Evolutionary conservation across 441 rosid species (phyloP), one percentile per base, ranked within the genome.

Genomic region (Pelargonium exstipulatum): DNA sequence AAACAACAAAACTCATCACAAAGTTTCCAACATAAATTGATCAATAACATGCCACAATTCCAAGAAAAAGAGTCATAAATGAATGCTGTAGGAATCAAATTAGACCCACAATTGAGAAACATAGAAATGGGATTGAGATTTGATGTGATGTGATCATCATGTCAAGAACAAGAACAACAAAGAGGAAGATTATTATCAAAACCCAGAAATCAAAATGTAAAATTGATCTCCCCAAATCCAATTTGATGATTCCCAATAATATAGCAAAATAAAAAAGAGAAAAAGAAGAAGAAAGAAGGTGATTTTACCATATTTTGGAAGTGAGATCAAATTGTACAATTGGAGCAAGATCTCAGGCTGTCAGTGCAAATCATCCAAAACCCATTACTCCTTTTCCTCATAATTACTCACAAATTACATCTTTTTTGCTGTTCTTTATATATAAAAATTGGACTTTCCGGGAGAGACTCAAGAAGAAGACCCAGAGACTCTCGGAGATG

Each of bases 401-500:
- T 70, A 66, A 66, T 51, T 73, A 67, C 65, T 53, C 78, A 73
- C 64, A 73, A 74, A 75, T 69, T 73, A 70, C 76, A 72, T 63
- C 75, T 76, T 73, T 73, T 73, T 70, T 61, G 29, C 29, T 24
- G 29, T 24, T 24, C 29, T 24, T 24, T 24, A 24, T 24, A 51
- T 51, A 51, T 51, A 51, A 51, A 14, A 51, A 51, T 51, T 14
- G 8, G 6, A 51, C 18, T n/a, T n/a, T 51, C 29, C 29, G 29
- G 2, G 29, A 24, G 53, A 46, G 53, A 40, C 46, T 75, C 81
- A 77, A 60, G 83, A 76, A 60, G 85, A 73, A 74, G 92, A 82
- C 82, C 90, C 87, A 79, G 86, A 79, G 71, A 83, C 82, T 63
- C 80, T 77, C n/a, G 95, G 97, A 4, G 96, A 95, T 45, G 94